Evolutionary conservation across 78 protist genomes (phyloP).

Genomic region (Dictyostelium firmibasis): DNA sequence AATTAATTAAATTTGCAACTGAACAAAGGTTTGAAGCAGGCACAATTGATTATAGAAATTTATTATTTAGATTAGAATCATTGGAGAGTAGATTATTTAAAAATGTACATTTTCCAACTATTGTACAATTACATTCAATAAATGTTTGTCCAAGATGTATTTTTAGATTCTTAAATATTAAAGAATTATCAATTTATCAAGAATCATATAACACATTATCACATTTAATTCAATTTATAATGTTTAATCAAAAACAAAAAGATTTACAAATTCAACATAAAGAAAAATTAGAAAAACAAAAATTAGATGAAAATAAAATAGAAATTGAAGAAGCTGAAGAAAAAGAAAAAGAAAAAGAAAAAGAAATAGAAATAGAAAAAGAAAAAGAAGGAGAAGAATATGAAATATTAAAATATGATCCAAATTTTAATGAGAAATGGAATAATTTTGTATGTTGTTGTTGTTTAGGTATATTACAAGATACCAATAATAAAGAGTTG

Average conservation of each 20-base stretch:
- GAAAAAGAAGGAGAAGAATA: background rate
- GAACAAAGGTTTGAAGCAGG: background rate
- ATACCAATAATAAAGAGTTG: background rate
- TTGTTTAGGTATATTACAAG: conserved; percentile 61
- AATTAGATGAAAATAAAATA: background rate
- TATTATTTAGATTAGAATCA: background rate
- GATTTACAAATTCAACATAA: background rate
- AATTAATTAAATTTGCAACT: background rate
- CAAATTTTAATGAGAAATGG: background rate
- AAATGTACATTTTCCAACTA: background rate
- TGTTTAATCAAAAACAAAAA: background rate
- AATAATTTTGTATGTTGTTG: conserved; percentile 13
- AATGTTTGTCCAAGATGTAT: conserved; percentile 13
- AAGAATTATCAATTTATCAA: background rate
- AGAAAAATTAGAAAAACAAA: background rate
- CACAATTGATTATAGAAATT: background rate
- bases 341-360: background rate
- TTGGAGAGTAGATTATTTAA: background rate
- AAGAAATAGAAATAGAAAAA: background rate
- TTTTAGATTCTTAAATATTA: background rate
- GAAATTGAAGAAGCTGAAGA: too few species aligned
- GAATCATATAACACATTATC: background rate
- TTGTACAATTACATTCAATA: background rate
- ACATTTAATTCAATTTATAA: background rate
- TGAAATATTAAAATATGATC: background rate